Conservation (phyloP, 176 grass and related monocot species). For the Avena insularis region DNA sequence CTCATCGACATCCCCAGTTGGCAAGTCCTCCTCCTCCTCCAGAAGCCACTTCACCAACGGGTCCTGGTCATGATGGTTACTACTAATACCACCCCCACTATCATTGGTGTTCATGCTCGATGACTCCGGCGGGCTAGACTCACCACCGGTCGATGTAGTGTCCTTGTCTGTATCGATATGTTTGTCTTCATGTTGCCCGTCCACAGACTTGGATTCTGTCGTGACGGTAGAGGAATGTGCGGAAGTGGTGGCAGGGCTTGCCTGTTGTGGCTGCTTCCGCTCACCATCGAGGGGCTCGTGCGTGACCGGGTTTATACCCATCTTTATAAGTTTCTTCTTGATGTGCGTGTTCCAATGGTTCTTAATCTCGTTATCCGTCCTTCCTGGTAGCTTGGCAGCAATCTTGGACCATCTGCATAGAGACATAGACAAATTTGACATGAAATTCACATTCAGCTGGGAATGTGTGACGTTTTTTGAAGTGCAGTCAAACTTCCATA, state of each 20-base stretch:
- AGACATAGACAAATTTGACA: neutral
- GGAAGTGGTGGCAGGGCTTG: slow-evolving; percentile 44
- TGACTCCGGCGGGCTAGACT: slow-evolving; percentile 53
- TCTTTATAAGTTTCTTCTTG: slow-evolving; percentile 96
- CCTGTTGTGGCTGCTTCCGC: neutral
- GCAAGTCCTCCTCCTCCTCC: slow-evolving; percentile 72
- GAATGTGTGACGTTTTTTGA: too few relatives aligned
- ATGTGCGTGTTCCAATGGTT: slow-evolving; percentile 99
- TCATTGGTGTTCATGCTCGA: slow-evolving; percentile 43
- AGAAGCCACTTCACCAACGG: slow-evolving; percentile 62
- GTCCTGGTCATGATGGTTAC: slow-evolving; percentile 51
- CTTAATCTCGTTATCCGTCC: slow-evolving; percentile 98
- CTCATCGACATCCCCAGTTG: slow-evolving; percentile 47
- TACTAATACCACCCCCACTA: neutral
- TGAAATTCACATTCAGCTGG: neutral
- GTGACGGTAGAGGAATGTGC: slow-evolving; percentile 56
- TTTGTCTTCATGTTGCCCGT: slow-evolving; percentile 7
- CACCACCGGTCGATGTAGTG: neutral
- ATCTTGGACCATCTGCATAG: slow-evolving; percentile 86
- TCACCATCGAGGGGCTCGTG: slow-evolving; percentile 54
- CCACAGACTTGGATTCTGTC: slow-evolving; percentile 51
- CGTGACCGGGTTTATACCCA: slow-evolving; percentile 88
- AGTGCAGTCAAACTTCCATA: neutral
- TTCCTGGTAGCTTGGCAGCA: slow-evolving; percentile 82
- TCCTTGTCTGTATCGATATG: neutral